A percentile compares a stretch with the other conserved stretches of the same genome.
Conservation (phyloP, 2,329 filamentous ascomycete genomes). For the Arachnomyces sp. region DNA sequence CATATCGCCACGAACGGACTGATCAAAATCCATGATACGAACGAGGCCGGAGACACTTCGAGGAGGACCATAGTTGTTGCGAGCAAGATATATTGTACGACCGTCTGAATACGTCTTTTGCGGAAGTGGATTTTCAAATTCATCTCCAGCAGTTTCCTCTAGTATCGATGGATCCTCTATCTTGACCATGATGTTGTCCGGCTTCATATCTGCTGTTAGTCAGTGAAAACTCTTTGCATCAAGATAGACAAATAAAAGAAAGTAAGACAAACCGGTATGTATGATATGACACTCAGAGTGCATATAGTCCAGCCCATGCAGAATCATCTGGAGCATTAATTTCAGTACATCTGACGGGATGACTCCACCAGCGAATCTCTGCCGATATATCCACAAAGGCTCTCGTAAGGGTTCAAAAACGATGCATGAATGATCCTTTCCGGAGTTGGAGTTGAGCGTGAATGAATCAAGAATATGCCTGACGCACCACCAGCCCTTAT, state of each 20-base stretch:
- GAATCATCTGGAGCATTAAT: constrained; percentile 26
- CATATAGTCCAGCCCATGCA: constrained; percentile 35
- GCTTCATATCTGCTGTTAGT: constrained; percentile 29
- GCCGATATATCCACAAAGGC: constrained; percentile 24
- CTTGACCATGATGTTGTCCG: constrained; percentile 34
- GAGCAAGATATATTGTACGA: constrained; percentile 26
- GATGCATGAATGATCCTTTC: constrained; percentile 24
- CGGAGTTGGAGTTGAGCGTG: constrained; percentile 12
- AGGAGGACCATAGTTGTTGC: constrained; percentile 22
- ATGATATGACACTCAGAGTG: constrained; percentile 36
- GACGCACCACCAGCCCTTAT: constrained; percentile 24
- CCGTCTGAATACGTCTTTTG: constrained; percentile 21
- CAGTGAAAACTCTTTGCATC: constrained; percentile 5
- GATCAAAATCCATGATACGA: constrained; percentile 29
- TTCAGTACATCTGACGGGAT: constrained; percentile 26
- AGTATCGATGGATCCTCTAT: constrained; percentile 20
- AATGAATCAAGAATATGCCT: constrained; percentile 27
- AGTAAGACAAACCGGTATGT: constrained; percentile 29
- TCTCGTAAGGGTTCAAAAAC: constrained; percentile 31
- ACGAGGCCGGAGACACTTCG: constrained; percentile 16
- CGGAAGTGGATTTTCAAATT: constrained; percentile 22
- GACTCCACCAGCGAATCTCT: constrained; percentile 17
- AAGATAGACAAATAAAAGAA: constrained; percentile 4
- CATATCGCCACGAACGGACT: constrained; percentile 24
- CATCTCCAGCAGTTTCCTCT: constrained; percentile 18